A percentile compares a stretch with the other conserved stretches of the same genome.
phyloP scores from a whole-genome alignment of 2,329 filamentous ascomycete species.

The Alternaria sp. region DNA sequence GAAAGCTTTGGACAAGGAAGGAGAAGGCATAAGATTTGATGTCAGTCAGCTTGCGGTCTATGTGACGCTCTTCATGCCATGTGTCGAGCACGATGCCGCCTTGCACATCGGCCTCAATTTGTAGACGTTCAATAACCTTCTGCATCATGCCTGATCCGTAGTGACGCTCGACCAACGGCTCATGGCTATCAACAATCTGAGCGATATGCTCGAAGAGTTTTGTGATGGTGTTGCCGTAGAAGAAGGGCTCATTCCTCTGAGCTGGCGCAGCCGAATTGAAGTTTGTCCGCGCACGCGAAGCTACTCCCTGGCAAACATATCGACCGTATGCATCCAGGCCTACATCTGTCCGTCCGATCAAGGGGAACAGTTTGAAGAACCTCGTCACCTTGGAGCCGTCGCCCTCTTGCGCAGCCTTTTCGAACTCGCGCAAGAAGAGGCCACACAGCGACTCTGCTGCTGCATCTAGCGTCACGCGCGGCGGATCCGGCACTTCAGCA shows the following conservation, averaged over 20 bases:
- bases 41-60: constrained; percentile 88
- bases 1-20: constrained; percentile 93
- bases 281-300: constrained; percentile 80
- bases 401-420: constrained; percentile 85
- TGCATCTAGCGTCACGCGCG: constrained; percentile 83
- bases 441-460: constrained; percentile 90
- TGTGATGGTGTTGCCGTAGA: constrained; percentile 89
- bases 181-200: constrained; percentile 92
- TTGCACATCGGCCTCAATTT: constrained; percentile 94
- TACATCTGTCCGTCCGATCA: constrained; percentile 88
- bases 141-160: constrained; percentile 95
- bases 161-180: constrained; percentile 88
- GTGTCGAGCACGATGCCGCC: constrained; percentile 95
- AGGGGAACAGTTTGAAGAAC: constrained; percentile 97
- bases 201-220: constrained; percentile 97
- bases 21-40: constrained; percentile 98
- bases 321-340: constrained; percentile 93
- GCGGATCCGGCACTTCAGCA: constrained; percentile 92
- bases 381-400: constrained; percentile 89
- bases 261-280: constrained; percentile 72
- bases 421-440: constrained; percentile 92
- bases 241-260: constrained; percentile 78
- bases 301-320: constrained; percentile 96
- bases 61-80: constrained; percentile 87
- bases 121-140: constrained; percentile 88